Percentiles rank a stretch among this genome's conserved stretches.
Conservation (phyloP, 768 basidiomycete genomes). For the Agaricus bisporus region DNA sequence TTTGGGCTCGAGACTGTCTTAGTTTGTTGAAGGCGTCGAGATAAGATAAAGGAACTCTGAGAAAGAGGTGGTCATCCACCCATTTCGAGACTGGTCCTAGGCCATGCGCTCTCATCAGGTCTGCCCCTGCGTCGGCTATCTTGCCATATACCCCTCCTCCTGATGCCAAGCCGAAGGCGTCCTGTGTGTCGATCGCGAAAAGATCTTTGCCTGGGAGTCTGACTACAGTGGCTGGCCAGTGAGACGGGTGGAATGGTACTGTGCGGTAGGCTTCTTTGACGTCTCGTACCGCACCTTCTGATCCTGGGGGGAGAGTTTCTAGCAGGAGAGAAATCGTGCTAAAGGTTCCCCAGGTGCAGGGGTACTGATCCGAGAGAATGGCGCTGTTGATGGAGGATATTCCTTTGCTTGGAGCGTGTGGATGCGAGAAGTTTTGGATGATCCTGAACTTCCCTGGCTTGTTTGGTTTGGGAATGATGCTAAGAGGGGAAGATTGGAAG, state of each 20-base stretch:
- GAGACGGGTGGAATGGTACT: conserved; percentile 22
- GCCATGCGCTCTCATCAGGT: conserved; percentile 18
- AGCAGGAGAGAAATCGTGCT: conserved; percentile 23
- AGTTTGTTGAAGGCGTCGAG: neutral
- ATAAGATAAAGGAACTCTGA: conserved; percentile 3
- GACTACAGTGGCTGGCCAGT: conserved; percentile 33
- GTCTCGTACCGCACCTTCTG: conserved; percentile 22
- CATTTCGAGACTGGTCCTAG: conserved; percentile 22
- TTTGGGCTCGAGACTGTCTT: neutral
- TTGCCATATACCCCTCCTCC: conserved; percentile 22
- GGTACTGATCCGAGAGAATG: conserved; percentile 24
- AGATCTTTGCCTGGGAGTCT: conserved; percentile 13
- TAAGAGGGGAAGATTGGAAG: conserved; percentile 33
- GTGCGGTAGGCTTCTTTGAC: conserved; percentile 35
- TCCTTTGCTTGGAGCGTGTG: conserved; percentile 6
- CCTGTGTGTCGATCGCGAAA: conserved; percentile 22
- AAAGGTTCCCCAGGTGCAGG: conserved; percentile 42
- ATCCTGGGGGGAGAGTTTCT: conserved; percentile 20
- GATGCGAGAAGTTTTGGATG: conserved; percentile 34
- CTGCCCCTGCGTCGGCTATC: conserved; percentile 17
- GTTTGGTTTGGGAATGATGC: conserved; percentile 28
- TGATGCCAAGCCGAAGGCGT: conserved; percentile 21
- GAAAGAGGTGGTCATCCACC: conserved; percentile 27
- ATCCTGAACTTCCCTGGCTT: conserved; percentile 24
- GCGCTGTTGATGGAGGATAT: conserved; percentile 28